Conservation (phyloP, 768 basidiomycete genomes). For the Tricholoma furcatifolium region DNA sequence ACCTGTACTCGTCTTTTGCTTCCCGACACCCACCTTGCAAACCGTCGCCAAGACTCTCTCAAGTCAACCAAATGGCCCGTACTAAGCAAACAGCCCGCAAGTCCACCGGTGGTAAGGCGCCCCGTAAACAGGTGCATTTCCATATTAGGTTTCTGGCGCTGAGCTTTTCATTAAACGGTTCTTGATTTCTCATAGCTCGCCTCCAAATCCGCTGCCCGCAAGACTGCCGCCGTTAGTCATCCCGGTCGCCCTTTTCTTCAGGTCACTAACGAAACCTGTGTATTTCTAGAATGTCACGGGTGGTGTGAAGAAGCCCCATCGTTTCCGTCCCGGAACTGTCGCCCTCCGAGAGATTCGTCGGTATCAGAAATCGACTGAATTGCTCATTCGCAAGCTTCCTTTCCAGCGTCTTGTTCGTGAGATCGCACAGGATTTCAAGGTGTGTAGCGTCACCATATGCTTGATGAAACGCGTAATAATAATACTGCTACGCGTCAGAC, state of each 20-base stretch:
- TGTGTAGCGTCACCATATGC: slow-evolving; percentile 21
- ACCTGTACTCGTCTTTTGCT: slow-evolving; percentile 12
- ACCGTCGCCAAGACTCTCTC: not conserved
- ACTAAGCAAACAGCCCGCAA: slow-evolving; percentile 20
- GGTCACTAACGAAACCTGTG: not conserved
- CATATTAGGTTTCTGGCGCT: too few relatives aligned
- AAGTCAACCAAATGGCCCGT: slow-evolving; percentile 13
- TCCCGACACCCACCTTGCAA: not conserved
- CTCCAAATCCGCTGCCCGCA: slow-evolving; percentile 16
- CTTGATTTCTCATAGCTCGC: slow-evolving; percentile 12
- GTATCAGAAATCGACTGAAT: slow-evolving; percentile 84
- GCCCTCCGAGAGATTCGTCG: slow-evolving; percentile 82
- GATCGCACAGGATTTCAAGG: slow-evolving; percentile 73
- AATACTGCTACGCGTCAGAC: slow-evolving; percentile 9
- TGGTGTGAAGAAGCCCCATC: slow-evolving; percentile 39
- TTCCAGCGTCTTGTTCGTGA: slow-evolving; percentile 82
- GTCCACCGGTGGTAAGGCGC: slow-evolving; percentile 19
- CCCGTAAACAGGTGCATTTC: slow-evolving; percentile 15
- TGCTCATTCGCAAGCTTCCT: slow-evolving; percentile 81
- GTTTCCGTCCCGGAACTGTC: slow-evolving; percentile 79
- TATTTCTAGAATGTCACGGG: slow-evolving; percentile 11
- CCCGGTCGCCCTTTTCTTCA: not conserved
- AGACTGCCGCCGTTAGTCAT: slow-evolving; percentile 11
- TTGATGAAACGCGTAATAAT: not conserved
- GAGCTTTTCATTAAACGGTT: not conserved